Evolutionary conservation across 2,329 filamentous ascomycete species (phyloP).

Genomic region (Fusarium guadeloupense): DNA sequence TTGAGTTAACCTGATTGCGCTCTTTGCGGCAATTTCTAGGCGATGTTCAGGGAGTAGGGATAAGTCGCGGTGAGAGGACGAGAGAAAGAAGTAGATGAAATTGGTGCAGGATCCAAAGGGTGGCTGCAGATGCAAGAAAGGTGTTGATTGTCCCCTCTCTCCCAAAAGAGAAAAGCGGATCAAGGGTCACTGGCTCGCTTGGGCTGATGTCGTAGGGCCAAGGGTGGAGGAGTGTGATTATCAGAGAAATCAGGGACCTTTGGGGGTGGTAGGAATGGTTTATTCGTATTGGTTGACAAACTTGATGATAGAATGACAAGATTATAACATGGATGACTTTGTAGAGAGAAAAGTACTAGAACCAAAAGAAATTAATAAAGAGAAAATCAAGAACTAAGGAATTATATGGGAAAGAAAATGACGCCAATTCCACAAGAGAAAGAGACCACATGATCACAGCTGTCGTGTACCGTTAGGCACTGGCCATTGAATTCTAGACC

Average conservation of each 20-base stretch:
- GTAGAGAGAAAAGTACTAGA: too few relatives aligned
- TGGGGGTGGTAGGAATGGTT: slow-evolving; percentile 28
- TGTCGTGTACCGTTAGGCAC: not conserved
- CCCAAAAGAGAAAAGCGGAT: slow-evolving; percentile 28
- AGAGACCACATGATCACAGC: slow-evolving; percentile 29
- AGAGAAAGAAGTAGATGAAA: slow-evolving; percentile 15
- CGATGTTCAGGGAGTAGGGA: slow-evolving; percentile 7
- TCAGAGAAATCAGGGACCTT: slow-evolving; percentile 28
- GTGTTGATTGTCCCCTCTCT: slow-evolving; percentile 32
- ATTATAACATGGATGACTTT: not conserved
- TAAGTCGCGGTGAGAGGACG: slow-evolving; percentile 18
- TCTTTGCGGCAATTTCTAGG: not conserved
- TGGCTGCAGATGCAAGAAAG: slow-evolving; percentile 39
- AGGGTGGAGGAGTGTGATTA: slow-evolving; percentile 38
- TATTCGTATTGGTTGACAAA: slow-evolving; percentile 29
- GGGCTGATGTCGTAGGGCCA: slow-evolving; percentile 14
- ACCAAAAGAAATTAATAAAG: not conserved
- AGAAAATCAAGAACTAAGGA: not conserved
- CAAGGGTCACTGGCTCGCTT: slow-evolving; percentile 29
- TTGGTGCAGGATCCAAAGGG: slow-evolving; percentile 31
- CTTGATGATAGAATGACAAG: slow-evolving; percentile 25
- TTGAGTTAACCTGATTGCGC: not conserved
- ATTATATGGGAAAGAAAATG: slow-evolving; percentile 3
- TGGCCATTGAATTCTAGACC: not conserved
- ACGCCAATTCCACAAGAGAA: slow-evolving; percentile 18